Percentiles rank a stretch among this genome's conserved stretches.
Conservation (phyloP, 208 protist genomes). For the Trichomonas gallinae region DNA sequence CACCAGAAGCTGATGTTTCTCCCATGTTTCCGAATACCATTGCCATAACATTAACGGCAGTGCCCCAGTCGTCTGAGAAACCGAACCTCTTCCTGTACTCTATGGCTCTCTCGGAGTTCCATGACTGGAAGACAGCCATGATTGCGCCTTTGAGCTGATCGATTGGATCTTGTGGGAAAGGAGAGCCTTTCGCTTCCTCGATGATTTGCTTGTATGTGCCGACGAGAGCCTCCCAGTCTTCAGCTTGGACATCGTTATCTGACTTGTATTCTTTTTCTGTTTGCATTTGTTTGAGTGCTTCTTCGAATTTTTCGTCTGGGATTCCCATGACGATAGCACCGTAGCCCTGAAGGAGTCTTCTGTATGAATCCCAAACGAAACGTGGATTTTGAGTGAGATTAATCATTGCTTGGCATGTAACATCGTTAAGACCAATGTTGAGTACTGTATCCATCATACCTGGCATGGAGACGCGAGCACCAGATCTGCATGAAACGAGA, state of each 20-base stretch:
- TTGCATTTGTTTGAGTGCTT: background rate
- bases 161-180: slow-evolving; percentile 9
- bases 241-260: background rate
- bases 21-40: background rate
- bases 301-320: background rate
- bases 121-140: slow-evolving; percentile 45
- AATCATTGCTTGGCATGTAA: background rate
- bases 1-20: background rate
- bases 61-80: slow-evolving; percentile 41
- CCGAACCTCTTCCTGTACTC: slow-evolving; percentile 52
- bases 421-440: background rate
- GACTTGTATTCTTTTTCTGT: background rate
- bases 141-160: background rate
- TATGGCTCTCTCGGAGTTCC: slow-evolving; percentile 50
- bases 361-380: background rate
- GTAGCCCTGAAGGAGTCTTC: background rate
- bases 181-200: background rate
- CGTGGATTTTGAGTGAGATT: background rate
- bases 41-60: background rate
- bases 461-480: background rate
- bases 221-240: background rate
- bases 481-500: background rate
- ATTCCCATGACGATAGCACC: background rate
- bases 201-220: background rate
- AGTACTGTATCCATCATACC: background rate